A percentile compares a stretch with the other conserved stretches of the same genome.
phyloP scores from a whole-genome alignment of 2,329 filamentous ascomycete genomes.

The Ceratocystis harringtonii region DNA sequence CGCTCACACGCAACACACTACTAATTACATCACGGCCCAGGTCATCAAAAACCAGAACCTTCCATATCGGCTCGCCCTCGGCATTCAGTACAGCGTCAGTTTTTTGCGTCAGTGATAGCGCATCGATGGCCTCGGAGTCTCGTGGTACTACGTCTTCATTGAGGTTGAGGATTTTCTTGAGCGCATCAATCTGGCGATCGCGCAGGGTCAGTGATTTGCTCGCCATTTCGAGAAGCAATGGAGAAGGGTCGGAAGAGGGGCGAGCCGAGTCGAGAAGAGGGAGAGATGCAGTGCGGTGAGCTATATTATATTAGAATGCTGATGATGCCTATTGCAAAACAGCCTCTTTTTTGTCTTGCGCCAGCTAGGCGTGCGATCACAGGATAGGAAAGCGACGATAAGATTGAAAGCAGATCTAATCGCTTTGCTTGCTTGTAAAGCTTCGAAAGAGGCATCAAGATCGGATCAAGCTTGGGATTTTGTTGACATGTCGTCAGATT shows the following conservation, averaged over 20 bases:
- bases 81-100: constrained; percentile 69
- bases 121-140: constrained; percentile 47
- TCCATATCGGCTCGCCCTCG: constrained; percentile 91
- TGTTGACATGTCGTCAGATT: not conserved
- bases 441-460: not conserved
- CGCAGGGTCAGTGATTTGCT: constrained; percentile 11
- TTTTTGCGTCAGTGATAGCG: constrained; percentile 34
- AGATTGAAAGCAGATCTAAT: not conserved
- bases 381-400: not conserved
- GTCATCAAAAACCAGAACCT: constrained; percentile 90
- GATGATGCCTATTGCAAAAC: too few species aligned
- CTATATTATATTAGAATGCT: too few species aligned
- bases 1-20: constrained; percentile 85
- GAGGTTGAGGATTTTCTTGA: constrained; percentile 90
- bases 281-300: not conserved
- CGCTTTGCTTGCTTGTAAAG: not conserved
- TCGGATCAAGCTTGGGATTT: not conserved
- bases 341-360: too few species aligned
- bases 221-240: not conserved
- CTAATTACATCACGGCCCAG: constrained; percentile 87
- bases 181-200: constrained; percentile 34
- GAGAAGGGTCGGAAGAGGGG: not conserved
- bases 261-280: not conserved
- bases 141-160: constrained; percentile 56
- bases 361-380: too few species aligned